A percentile compares a stretch with the other conserved stretches of the same genome.
phyloP scores from a whole-genome alignment of 2,329 filamentous ascomycete genomes.

The Neofusicoccum sp. region DNA sequence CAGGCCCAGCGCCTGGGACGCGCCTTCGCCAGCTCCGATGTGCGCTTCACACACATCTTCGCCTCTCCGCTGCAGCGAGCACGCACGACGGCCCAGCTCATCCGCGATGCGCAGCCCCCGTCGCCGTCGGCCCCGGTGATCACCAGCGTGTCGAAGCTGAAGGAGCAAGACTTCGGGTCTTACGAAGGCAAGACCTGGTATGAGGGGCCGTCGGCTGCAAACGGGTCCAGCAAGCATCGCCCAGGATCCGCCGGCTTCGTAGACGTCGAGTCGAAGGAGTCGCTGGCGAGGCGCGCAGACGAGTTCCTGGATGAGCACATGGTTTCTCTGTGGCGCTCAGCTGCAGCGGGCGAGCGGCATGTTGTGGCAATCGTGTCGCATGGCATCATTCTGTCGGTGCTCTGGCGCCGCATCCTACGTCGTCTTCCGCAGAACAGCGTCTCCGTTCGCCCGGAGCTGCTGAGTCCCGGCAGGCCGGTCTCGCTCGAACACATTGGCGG shows the following conservation, averaged over 20 bases:
- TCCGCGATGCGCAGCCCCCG: slow-evolving; percentile 55
- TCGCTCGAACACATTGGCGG: slow-evolving; percentile 55
- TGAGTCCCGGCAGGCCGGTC: slow-evolving; percentile 34
- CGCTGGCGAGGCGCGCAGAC: slow-evolving; percentile 64
- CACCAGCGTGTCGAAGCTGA: slow-evolving; percentile 40
- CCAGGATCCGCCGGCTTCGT: slow-evolving; percentile 38
- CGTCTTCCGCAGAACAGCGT: slow-evolving; percentile 53
- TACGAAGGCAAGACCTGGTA: slow-evolving; percentile 64
- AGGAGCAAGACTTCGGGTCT: slow-evolving; percentile 73
- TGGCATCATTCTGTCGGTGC: slow-evolving; percentile 71
- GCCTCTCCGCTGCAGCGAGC: slow-evolving; percentile 77
- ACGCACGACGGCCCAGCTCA: slow-evolving; percentile 65
- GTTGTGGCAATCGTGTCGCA: slow-evolving; percentile 73
- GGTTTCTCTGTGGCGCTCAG: slow-evolving; percentile 15
- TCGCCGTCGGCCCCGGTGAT: neutral
- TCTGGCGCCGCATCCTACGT: slow-evolving; percentile 63
- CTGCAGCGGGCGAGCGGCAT: slow-evolving; percentile 26
- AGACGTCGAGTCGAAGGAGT: slow-evolving; percentile 65
- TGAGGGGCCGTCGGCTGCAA: slow-evolving; percentile 39
- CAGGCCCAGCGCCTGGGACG: slow-evolving; percentile 71
- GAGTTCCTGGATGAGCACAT: slow-evolving; percentile 66
- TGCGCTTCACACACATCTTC: slow-evolving; percentile 70
- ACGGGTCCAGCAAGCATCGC: slow-evolving; percentile 28
- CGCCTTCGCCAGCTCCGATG: slow-evolving; percentile 62
- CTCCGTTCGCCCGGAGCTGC: slow-evolving; percentile 43